phyloP scores from a whole-genome alignment of 352 stramenopile genomes.

The Phytophthora aleatoria region DNA sequence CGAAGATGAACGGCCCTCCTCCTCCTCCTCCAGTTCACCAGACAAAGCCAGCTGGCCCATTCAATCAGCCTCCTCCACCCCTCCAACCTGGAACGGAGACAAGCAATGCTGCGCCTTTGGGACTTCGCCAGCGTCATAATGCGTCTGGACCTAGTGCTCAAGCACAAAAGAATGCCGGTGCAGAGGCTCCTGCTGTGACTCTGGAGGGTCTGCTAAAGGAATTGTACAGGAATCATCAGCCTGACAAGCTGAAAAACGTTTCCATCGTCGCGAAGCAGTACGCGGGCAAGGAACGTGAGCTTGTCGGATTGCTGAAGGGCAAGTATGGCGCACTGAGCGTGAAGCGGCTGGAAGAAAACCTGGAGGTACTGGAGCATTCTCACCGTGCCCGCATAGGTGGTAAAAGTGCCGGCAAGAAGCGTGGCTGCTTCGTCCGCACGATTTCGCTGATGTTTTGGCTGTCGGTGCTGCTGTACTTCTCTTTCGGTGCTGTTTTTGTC shows the following conservation, averaged over 20 bases:
- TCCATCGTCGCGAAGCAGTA: constrained; percentile 59
- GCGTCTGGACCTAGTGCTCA: constrained; percentile 7
- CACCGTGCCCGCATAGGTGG: constrained; percentile 6
- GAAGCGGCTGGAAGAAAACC: constrained; percentile 69
- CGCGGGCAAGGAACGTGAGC: constrained; percentile 65
- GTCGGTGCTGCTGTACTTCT: constrained; percentile 34
- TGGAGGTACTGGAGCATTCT: constrained; percentile 44
- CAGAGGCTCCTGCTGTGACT: constrained; percentile 31
- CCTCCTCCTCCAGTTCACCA: constrained; percentile 9
- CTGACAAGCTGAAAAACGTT: constrained; percentile 74
- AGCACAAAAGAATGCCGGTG: constrained; percentile 3
- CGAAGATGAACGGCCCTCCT: constrained; percentile 6
- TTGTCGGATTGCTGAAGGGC: constrained; percentile 58
- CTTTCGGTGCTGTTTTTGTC: constrained; percentile 35
- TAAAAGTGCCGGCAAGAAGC: constrained; percentile 25
- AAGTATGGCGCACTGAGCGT: constrained; percentile 82
- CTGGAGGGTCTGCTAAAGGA: constrained; percentile 63
- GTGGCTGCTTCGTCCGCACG: constrained; percentile 34
- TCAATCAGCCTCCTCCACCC: constrained; percentile 3
- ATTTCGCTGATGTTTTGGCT: constrained; percentile 41
- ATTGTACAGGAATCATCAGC: constrained; percentile 80
- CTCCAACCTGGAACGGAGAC: constrained; percentile 7
- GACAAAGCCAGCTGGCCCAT: neutral
- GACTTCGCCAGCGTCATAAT: constrained; percentile 35
- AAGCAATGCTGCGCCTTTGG: constrained; percentile 17